Base-by-base conservation (phyloP, 805 yeast species). In the Candida alai region DNA sequence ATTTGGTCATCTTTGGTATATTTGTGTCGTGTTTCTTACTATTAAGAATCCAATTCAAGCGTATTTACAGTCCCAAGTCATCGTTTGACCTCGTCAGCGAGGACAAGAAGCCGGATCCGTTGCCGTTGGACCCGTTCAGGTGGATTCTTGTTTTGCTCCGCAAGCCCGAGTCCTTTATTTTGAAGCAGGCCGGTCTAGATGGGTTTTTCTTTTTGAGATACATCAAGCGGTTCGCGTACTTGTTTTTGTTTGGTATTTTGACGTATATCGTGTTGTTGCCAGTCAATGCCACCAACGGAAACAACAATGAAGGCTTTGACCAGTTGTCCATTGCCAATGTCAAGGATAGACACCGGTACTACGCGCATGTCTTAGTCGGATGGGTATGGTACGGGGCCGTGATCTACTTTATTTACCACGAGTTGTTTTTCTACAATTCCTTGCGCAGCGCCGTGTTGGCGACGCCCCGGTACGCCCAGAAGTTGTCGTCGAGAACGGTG, bases 181-280 rank as follows among this genome's bases (percentile, higher is more conserved):
- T 90, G 39, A 79, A 81, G 44, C 94, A 90, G 49, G 82, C 93
- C 14, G 97, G 97, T 12, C 55, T 90, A n/a, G 97, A 90, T 54
- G 97, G 96, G 4, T 90, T 85, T 63, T 80, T 93, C 52, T 90
- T 89, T 56, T 61, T 88, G 41, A 70, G 98, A 44, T 93, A 84
- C 52, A 57, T 93, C 19, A 69, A 74, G 32, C 49, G 83, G 23
- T 63, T 86, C 42, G 63, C 74, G 9, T 40, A 64, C 5, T 52
- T 78, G 25, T 75, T 79, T 37, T 36, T 54, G 28, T 41, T 40
- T 29, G 67, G 78, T 1, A 61, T 77, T 28, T 47, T 78, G 19
- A 62, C 78, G 5, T 77, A 74, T 69, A 79, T 83, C 6, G 71
- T 90, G 32, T 62, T 90, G 35, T 68, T 93, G n/a, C 93, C 97